Base-by-base conservation (phyloP, 306 rosid species). In the Begonia fuchsioides region DNA sequence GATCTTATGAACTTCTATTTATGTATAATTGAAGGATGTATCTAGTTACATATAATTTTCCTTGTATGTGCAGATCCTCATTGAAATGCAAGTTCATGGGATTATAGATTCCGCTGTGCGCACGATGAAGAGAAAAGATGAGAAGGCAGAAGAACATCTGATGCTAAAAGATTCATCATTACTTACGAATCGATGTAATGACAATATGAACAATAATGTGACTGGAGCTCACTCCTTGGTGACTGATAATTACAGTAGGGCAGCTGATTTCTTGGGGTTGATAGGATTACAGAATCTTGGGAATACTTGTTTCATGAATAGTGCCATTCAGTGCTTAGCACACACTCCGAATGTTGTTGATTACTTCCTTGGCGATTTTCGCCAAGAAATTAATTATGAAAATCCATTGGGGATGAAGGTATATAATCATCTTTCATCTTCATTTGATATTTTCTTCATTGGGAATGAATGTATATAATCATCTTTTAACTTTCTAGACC, bases 291-390 rank as follows among this genome's bases (percentile, higher is more conserved):
- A 79, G 43, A 87, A 87, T 79, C 94, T 87, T 66, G 96, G 96
- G 53, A 87, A 87, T 73, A 82, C 96, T 43, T 87, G 96, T 70
- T 87, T 79, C 63, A 87, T 87, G 96, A 87, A 82, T 56, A 87
- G 87, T 68, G 78, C 96, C 64, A 61, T 87, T 53, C 96, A 87
- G 51, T 87, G 96, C 64, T 49, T 87, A 78, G 94, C 68, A 57
- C 96, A 87, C 72, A 87, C 87, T 35, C 72, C 82, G 50, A 62
- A 75, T 71, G 76, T 87, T 64, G 82, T 71, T 61, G 94, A 79
- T 68, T 82, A 72, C 66, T 87, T 87, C 56, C 67, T 87, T 15
- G 84, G 86, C 59, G 86, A 87, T 64, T 87, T 75, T 64, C 66
- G 52, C 17, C 75, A 65, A 53, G 96, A 87, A 72, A 72, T 87